These are phyloP conservation scores for Saccharomyces hybrid DNA, from an alignment of 1,139 yeast species.

Conservation along the genomic window DNA sequence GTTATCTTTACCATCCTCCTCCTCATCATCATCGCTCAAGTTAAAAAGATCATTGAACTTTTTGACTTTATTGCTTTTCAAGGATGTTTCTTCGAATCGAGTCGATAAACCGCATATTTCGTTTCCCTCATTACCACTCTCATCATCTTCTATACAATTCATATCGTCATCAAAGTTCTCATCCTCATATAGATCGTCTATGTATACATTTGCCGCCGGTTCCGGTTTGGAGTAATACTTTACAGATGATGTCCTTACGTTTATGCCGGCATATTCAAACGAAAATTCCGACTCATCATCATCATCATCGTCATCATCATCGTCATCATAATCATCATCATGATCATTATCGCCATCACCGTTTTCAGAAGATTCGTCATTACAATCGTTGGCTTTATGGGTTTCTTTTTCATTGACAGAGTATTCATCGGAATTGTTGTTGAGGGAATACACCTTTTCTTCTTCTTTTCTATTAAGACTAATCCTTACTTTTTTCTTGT, in stretches of 20 bases:
- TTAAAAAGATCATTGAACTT: slow-evolving; percentile 10
- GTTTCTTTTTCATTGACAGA: background rate
- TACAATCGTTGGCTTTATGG: background rate
- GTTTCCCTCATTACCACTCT: slow-evolving; percentile 36
- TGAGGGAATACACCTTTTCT: background rate
- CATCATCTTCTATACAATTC: slow-evolving; percentile 37
- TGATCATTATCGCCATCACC: background rate
- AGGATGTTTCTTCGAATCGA: slow-evolving; percentile 8
- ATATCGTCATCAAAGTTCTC: slow-evolving; percentile 48
- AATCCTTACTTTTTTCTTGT: background rate
- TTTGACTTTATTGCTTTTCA: slow-evolving; percentile 4
- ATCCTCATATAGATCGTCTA: slow-evolving; percentile 39
- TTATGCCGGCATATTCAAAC: slow-evolving; percentile 44
- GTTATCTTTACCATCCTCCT: too few relatives aligned
- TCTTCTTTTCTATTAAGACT: background rate
- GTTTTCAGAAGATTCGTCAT: slow-evolving; percentile 3
- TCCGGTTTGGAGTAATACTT: slow-evolving; percentile 43
- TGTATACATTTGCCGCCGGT: slow-evolving; percentile 25
- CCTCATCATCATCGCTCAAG: slow-evolving; percentile 10
- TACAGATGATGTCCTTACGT: slow-evolving; percentile 56
- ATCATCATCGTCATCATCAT: slow-evolving; percentile 16
- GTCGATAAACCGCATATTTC: slow-evolving; percentile 19
- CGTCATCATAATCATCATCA: slow-evolving; percentile 8
- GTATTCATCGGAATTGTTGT: background rate
- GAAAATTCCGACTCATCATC: slow-evolving; percentile 45